A percentile compares a stretch with the other conserved stretches of the same genome.
These are phyloP conservation scores for Dothideomycetes sp. DNA, from an alignment of 2,329 filamentous ascomycete genomes.

Conservation along the genomic window DNA sequence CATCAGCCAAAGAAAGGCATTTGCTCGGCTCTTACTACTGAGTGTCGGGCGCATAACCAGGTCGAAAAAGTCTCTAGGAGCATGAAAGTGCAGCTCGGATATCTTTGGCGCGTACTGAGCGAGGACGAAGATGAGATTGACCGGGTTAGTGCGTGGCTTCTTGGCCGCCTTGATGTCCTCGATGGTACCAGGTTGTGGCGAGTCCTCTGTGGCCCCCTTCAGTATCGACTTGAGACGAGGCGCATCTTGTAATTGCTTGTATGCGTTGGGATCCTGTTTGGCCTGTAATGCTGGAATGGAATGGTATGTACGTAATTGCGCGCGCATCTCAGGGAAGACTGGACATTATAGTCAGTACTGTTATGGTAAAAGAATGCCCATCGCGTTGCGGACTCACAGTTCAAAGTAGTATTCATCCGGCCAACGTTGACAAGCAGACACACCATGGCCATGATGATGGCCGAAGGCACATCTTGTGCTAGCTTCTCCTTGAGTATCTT, in stretches of 20 bases:
- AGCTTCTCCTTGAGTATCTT: constrained; percentile 97
- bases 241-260: constrained; percentile 96
- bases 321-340: constrained; percentile 99
- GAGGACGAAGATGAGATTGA: constrained; percentile 93
- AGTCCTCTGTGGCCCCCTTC: constrained; percentile 92
- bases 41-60: constrained; percentile 83
- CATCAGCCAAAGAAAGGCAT: constrained; percentile 92
- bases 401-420: constrained; percentile 96
- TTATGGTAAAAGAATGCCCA: too few species aligned
- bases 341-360: constrained; percentile 15
- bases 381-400: too few species aligned
- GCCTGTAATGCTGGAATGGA: constrained; percentile 94
- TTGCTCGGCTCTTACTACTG: constrained; percentile 71
- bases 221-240: constrained; percentile 92
- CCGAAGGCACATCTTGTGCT: constrained; percentile 78
- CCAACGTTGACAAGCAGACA: constrained; percentile 95
- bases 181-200: constrained; percentile 67
- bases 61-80: constrained; percentile 84
- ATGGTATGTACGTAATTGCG: constrained; percentile 93
- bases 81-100: constrained; percentile 83
- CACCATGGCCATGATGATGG: constrained; percentile 98
- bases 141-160: constrained; percentile 82
- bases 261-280: constrained; percentile 86
- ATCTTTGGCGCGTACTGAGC: constrained; percentile 83
- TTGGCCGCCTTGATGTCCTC: constrained; percentile 62